Percentiles rank a stretch among this genome's conserved stretches.
phyloP scores from a whole-genome alignment of 2,329 filamentous ascomycete species.

The Phialophora tarda region DNA sequence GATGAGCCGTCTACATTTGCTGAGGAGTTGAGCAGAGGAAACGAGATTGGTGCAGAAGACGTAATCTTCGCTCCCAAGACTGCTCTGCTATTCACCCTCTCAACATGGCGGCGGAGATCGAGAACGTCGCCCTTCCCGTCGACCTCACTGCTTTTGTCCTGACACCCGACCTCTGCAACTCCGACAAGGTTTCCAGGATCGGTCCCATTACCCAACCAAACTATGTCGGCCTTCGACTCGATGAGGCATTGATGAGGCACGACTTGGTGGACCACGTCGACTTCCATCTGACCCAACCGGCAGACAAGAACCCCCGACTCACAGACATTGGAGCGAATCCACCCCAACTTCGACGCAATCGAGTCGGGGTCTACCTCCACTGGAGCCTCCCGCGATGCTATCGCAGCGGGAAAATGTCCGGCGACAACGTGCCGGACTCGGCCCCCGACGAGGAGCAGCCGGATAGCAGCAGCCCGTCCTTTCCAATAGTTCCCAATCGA shows the following conservation, averaged over 20 bases:
- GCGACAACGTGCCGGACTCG: too few relatives aligned
- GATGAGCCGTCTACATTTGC: too few relatives aligned
- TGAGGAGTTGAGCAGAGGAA: too few relatives aligned
- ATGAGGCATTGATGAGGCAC: conserved; percentile 44
- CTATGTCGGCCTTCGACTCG: conserved; percentile 53
- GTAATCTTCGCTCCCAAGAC: too few relatives aligned
- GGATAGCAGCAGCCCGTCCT: too few relatives aligned
- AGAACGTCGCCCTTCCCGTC: conserved; percentile 27
- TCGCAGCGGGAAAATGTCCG: conserved; percentile 11
- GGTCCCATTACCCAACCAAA: conserved; percentile 55
- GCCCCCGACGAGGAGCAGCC: too few relatives aligned
- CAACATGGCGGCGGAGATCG: background rate
- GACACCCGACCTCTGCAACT: conserved; percentile 42
- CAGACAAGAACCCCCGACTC: conserved; percentile 19
- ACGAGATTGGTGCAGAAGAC: too few relatives aligned
- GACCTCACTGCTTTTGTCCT: conserved; percentile 43
- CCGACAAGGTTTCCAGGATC: conserved; percentile 43
- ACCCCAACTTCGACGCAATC: too few relatives aligned
- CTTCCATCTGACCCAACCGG: conserved; percentile 47
- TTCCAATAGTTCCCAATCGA: conserved; percentile 41
- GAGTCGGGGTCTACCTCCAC: conserved; percentile 54
- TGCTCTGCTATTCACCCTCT: too few relatives aligned
- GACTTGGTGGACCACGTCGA: conserved; percentile 50
- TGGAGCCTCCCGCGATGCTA: conserved; percentile 52
- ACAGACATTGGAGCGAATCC: conserved; percentile 1